A percentile compares a stretch with the other conserved stretches of the same genome.
These are phyloP conservation scores for Diaporthe citriasiana DNA, from an alignment of 2,329 filamentous ascomycete species.

Conservation along the genomic window DNA sequence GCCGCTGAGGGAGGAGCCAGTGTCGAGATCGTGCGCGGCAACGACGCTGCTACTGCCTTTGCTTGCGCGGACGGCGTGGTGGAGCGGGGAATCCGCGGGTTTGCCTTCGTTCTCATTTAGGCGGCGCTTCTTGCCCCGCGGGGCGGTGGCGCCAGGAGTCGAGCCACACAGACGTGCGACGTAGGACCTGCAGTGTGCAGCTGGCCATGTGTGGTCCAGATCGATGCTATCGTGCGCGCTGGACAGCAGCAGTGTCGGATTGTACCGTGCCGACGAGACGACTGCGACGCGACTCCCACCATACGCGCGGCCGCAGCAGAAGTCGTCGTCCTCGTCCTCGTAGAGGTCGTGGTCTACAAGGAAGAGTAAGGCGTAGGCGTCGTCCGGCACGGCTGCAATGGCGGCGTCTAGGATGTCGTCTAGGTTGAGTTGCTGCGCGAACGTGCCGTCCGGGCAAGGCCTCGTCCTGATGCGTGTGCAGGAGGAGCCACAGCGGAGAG, in stretches of 20 bases:
- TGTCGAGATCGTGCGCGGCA: slow-evolving; percentile 45
- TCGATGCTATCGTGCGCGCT: slow-evolving; percentile 57
- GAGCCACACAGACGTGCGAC: slow-evolving; percentile 56
- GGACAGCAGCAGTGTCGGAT: slow-evolving; percentile 59
- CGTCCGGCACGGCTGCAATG: slow-evolving; percentile 64
- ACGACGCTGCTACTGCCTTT: slow-evolving; percentile 27
- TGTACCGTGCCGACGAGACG: slow-evolving; percentile 73
- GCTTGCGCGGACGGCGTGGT: slow-evolving; percentile 52
- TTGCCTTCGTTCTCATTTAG: not conserved
- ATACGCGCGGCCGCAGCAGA: slow-evolving; percentile 76
- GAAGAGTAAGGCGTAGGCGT: slow-evolving; percentile 72
- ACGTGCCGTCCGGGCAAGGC: slow-evolving; percentile 60
- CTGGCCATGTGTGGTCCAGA: slow-evolving; percentile 72
- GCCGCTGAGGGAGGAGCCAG: slow-evolving; percentile 47
- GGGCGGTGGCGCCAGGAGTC: not conserved
- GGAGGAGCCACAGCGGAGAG: slow-evolving; percentile 54
- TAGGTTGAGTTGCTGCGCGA: slow-evolving; percentile 68
- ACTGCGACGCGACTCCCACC: slow-evolving; percentile 74
- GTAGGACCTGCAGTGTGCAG: slow-evolving; percentile 70
- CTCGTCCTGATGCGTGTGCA: slow-evolving; percentile 67
- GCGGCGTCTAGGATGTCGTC: slow-evolving; percentile 72
- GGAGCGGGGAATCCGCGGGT: slow-evolving; percentile 48
- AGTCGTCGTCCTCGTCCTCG: slow-evolving; percentile 75
- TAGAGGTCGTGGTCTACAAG: slow-evolving; percentile 74
- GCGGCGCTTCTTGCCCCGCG: slow-evolving; percentile 26